phyloP scores from a whole-genome alignment of 2,329 filamentous ascomycete genomes.

The Magnaporthiopsis incrustans region DNA sequence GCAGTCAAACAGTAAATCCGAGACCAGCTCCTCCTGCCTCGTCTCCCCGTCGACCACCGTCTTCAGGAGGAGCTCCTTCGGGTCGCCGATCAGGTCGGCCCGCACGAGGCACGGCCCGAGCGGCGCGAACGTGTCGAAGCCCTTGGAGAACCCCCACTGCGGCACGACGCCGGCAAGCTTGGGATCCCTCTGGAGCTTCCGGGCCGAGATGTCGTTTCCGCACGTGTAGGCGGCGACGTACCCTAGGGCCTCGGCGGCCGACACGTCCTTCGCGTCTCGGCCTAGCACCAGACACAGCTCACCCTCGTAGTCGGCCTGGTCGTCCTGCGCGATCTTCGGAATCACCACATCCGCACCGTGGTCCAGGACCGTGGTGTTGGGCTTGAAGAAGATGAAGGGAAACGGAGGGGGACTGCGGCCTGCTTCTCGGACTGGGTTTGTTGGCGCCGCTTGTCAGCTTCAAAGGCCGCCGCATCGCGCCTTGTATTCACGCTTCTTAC shows the following conservation, averaged over 20 bases:
- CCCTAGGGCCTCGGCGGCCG: constrained; percentile 30
- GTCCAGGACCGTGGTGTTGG: constrained; percentile 28
- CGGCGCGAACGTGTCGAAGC: constrained; percentile 48
- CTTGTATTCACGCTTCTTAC: constrained; percentile 2
- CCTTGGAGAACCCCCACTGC: constrained; percentile 50
- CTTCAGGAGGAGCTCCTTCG: constrained; percentile 30
- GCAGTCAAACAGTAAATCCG: constrained; percentile 37
- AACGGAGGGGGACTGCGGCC: constrained; percentile 40
- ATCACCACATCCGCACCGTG: constrained; percentile 31
- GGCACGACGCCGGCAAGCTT: constrained; percentile 40
- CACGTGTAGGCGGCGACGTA: constrained; percentile 46
- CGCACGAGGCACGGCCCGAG: constrained; percentile 42
- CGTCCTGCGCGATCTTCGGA: constrained; percentile 35
- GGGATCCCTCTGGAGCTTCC: constrained; percentile 39
- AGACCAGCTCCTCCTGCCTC: constrained; percentile 31
- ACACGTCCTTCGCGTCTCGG: constrained; percentile 31
- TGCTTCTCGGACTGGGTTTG: constrained; percentile 38
- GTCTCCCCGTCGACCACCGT: constrained; percentile 40
- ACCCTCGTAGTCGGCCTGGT: constrained; percentile 31
- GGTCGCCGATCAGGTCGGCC: constrained; percentile 32
- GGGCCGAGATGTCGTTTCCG: constrained; percentile 47
- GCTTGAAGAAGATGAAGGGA: constrained; percentile 44
- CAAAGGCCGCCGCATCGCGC: not conserved
- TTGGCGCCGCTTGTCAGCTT: not conserved
- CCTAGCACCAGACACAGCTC: constrained; percentile 23